These are phyloP conservation scores for Fusarium sp. DNA, from an alignment of 2,329 filamentous ascomycete species.

Conservation along the genomic window DNA sequence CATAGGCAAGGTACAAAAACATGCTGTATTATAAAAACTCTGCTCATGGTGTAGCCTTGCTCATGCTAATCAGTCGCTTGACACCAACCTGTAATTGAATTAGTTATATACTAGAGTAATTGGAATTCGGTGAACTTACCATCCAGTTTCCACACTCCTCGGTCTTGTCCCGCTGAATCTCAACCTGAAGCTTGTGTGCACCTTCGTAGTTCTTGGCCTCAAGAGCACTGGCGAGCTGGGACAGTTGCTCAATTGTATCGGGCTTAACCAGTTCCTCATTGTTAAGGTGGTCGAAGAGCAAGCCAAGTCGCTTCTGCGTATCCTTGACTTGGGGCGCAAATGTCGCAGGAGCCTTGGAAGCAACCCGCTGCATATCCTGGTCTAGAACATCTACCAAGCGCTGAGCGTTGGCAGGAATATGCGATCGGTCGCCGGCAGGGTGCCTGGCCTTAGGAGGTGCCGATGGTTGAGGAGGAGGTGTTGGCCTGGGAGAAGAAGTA, in stretches of 20 bases:
- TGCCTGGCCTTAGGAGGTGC: conserved; percentile 70
- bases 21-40: conserved; percentile 16
- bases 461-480: conserved; percentile 60
- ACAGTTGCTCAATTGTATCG: conserved; percentile 77
- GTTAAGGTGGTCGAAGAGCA: conserved; percentile 97
- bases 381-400: conserved; percentile 84
- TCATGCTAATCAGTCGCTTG: conserved; percentile 83
- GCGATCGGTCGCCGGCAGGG: conserved; percentile 86
- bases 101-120: conserved; percentile 49
- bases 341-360: conserved; percentile 83
- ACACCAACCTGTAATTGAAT: conserved; percentile 71
- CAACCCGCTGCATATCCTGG: conserved; percentile 89
- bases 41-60: conserved; percentile 73
- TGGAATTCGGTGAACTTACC: conserved; percentile 62
- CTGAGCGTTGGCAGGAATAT: conserved; percentile 82
- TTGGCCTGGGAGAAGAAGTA: conserved; percentile 45
- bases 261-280: conserved; percentile 90
- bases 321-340: conserved; percentile 93
- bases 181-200: conserved; percentile 75
- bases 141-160: conserved; percentile 90
- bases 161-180: conserved; percentile 80
- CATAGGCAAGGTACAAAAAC: conserved; percentile 35
- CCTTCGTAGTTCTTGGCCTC: conserved; percentile 75
- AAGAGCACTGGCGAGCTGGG: conserved; percentile 72
- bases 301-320: conserved; percentile 89